phyloP scores from a whole-genome alignment of 129 eudicot genomes.

The Glebionis coronaria region DNA sequence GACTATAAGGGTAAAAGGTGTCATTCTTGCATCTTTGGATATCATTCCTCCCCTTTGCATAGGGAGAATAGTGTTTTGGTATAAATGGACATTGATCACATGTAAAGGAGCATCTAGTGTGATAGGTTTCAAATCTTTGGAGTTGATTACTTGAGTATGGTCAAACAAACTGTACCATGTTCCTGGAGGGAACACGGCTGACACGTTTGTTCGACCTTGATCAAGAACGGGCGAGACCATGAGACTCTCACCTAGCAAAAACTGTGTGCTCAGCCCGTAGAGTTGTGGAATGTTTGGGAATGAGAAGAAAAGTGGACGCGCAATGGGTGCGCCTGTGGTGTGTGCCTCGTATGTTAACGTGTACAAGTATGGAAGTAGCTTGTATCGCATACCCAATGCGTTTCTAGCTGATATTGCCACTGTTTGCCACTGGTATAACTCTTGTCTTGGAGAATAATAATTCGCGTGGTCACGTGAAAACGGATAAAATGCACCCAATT shows the following conservation, averaged over 20 bases:
- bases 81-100: constrained; percentile 81
- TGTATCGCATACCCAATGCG: constrained; percentile 93
- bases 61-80: constrained; percentile 74
- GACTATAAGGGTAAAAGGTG: constrained; percentile 79
- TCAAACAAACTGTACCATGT: constrained; percentile 85
- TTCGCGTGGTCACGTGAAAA: constrained; percentile 95
- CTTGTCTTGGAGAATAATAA: constrained; percentile 83
- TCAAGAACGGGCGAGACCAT: constrained; percentile 96
- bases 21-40: constrained; percentile 81
- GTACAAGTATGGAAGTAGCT: constrained; percentile 77
- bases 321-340: constrained; percentile 80
- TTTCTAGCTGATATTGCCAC: constrained; percentile 82
- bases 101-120: constrained; percentile 74
- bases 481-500: constrained; percentile 90
- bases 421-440: constrained; percentile 89
- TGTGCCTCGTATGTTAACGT: constrained; percentile 84
- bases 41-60: constrained; percentile 87
- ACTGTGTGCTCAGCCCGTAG: constrained; percentile 84
- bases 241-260: constrained; percentile 71
- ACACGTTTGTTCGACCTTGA: constrained; percentile 55
- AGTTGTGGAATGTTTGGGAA: constrained; percentile 54
- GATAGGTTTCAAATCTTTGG: constrained; percentile 40
- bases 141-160: constrained; percentile 54
- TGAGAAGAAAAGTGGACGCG: constrained; percentile 84
- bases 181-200: constrained; percentile 71